Conservation (phyloP, 805 yeast species). For the Metschnikowia koreensis region DNA sequence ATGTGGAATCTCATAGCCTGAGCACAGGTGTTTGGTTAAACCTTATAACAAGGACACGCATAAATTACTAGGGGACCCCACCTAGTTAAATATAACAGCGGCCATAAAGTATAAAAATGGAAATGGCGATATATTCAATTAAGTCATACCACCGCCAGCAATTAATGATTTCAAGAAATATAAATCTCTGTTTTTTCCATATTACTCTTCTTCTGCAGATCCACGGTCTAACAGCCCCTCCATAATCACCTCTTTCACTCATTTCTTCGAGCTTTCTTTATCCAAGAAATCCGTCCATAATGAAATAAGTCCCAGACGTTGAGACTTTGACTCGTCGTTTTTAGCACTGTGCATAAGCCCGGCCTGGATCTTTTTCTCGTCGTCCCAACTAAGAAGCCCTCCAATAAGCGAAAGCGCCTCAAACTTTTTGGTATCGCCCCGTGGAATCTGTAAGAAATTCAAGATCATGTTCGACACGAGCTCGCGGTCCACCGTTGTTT, state of each 20-base stretch:
- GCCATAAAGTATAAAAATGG: no score
- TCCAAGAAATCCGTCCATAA: slow-evolving; percentile 80
- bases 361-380: slow-evolving; percentile 69
- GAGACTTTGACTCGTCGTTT: slow-evolving; percentile 22
- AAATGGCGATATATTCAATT: no score
- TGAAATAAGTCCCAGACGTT: slow-evolving; percentile 59
- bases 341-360: slow-evolving; percentile 51
- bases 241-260: neutral
- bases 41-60: no score
- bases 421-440: slow-evolving; percentile 92
- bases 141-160: no score
- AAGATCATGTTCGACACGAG: slow-evolving; percentile 81
- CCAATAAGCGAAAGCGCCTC: slow-evolving; percentile 86
- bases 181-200: no score
- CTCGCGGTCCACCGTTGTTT: slow-evolving; percentile 82
- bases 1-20: no score
- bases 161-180: no score
- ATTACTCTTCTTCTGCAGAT: no score
- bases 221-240: no score
- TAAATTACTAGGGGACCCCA: no score
- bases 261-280: slow-evolving; percentile 53
- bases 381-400: slow-evolving; percentile 86
- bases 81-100: no score
- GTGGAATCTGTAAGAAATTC: slow-evolving; percentile 79
- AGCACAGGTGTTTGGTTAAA: no score